Conservation (phyloP, 805 yeast species). For the Scheffersomyces stipitis region DNA sequence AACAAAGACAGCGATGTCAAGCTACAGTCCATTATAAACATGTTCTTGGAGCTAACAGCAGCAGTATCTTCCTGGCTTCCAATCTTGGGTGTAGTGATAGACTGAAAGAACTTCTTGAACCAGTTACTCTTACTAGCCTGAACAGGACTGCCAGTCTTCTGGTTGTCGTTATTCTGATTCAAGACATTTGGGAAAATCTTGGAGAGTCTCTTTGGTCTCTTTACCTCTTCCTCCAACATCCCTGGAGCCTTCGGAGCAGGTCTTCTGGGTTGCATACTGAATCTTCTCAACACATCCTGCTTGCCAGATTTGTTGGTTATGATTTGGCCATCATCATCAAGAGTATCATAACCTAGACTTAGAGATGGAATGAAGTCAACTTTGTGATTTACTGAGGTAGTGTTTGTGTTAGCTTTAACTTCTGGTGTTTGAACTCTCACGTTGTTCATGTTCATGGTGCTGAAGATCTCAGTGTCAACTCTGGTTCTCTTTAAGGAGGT, state of each 20-base stretch:
- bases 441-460: conserved; percentile 19
- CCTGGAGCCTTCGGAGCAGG: conserved; percentile 41
- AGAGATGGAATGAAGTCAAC: no score
- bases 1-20: conserved; percentile 31
- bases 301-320: neutral
- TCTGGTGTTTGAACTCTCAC: no score
- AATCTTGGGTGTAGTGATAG: conserved; percentile 8
- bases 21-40: conserved; percentile 33
- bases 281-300: conserved; percentile 22
- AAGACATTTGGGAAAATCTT: conserved; percentile 29
- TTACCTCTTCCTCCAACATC: no score
- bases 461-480: conserved; percentile 32
- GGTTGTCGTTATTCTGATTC: conserved; percentile 12
- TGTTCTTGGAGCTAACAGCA: conserved; percentile 16
- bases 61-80: conserved; percentile 5
- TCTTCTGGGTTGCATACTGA: conserved; percentile 38
- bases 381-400: no score
- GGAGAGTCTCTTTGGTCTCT: conserved; percentile 40
- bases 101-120: conserved; percentile 38
- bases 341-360: no score
- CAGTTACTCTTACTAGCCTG: conserved; percentile 26
- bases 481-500: conserved; percentile 14
- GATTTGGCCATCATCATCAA: neutral
- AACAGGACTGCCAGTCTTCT: conserved; percentile 7
- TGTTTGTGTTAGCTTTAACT: no score